These are phyloP conservation scores for Fusarium multiceps DNA, from an alignment of 2,329 filamentous ascomycete genomes.

Conservation along the genomic window DNA sequence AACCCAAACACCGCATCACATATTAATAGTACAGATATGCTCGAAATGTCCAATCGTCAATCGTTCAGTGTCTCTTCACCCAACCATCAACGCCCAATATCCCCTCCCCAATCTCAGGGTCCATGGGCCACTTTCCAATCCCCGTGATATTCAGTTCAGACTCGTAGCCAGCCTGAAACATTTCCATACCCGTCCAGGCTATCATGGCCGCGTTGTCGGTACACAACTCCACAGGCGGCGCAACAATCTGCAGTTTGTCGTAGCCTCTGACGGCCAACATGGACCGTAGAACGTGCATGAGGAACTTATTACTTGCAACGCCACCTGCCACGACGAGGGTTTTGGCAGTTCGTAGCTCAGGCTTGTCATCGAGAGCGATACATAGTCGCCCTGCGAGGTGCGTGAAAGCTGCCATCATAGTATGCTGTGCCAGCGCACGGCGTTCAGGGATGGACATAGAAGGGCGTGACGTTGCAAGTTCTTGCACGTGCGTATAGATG, in stretches of 20 bases:
- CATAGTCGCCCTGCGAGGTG: slow-evolving; percentile 82
- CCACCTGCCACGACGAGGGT: slow-evolving; percentile 89
- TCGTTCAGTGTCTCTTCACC: slow-evolving; percentile 46
- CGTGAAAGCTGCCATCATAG: slow-evolving; percentile 86
- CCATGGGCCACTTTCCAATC: slow-evolving; percentile 79
- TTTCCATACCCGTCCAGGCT: slow-evolving; percentile 91
- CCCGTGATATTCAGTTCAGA: slow-evolving; percentile 70
- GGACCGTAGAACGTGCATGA: slow-evolving; percentile 72
- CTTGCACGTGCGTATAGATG: slow-evolving; percentile 66
- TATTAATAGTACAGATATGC: slow-evolving; percentile 7
- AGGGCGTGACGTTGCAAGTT: slow-evolving; percentile 55
- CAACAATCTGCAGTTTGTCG: slow-evolving; percentile 69
- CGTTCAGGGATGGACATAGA: slow-evolving; percentile 69
- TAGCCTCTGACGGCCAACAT: slow-evolving; percentile 75
- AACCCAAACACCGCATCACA: not conserved
- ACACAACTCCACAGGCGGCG: slow-evolving; percentile 82
- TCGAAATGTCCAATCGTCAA: not conserved
- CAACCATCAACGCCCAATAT: slow-evolving; percentile 71
- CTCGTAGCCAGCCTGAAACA: slow-evolving; percentile 83
- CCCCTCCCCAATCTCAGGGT: slow-evolving; percentile 68
- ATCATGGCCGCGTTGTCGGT: slow-evolving; percentile 99
- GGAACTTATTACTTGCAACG: slow-evolving; percentile 85
- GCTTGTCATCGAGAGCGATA: slow-evolving; percentile 66
- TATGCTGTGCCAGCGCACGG: slow-evolving; percentile 73
- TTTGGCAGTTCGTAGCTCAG: slow-evolving; percentile 53